A percentile compares a stretch with the other conserved stretches of the same genome.
Evolutionary conservation across 306 rosid species (phyloP).

Genomic region (Fragaria iinumae): DNA sequence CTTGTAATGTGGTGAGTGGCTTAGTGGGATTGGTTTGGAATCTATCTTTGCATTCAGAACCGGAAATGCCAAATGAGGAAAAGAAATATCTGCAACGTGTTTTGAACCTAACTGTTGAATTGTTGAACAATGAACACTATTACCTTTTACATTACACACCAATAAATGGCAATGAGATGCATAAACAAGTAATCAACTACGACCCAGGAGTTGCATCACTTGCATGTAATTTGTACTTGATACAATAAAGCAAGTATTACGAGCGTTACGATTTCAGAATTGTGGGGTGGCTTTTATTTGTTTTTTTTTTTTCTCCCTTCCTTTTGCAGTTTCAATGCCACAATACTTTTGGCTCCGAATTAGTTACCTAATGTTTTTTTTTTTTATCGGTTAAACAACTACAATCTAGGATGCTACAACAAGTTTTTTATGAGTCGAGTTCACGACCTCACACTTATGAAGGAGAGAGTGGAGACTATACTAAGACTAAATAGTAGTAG

Average conservation of each 20-base stretch:
- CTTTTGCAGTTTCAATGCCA: too few species aligned
- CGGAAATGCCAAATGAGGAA: neutral
- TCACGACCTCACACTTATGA: too few species aligned
- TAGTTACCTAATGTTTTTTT: too few species aligned
- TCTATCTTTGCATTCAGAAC: neutral
- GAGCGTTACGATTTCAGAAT: neutral
- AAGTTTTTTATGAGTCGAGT: too few species aligned
- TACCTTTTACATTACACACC: neutral
- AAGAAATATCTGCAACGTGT: neutral
- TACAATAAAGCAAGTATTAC: neutral
- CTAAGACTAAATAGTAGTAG: too few species aligned
- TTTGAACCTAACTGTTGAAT: neutral
- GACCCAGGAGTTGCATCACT: neutral
- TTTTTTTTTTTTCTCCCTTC: too few species aligned
- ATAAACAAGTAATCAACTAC: neutral
- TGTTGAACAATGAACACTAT: neutral
- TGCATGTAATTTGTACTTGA: constrained; percentile 8
- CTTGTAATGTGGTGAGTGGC: constrained; percentile 10
- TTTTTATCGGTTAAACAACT: too few species aligned
- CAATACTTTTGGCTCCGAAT: too few species aligned
- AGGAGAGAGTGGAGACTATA: too few species aligned
- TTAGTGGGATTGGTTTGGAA: constrained; percentile 15
- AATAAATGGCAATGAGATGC: neutral
- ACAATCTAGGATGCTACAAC: too few species aligned
- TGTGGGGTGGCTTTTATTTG: too few species aligned